phyloP scores from a whole-genome alignment of 148 eudicot genomes.

The Arctostaphylos glauca region DNA sequence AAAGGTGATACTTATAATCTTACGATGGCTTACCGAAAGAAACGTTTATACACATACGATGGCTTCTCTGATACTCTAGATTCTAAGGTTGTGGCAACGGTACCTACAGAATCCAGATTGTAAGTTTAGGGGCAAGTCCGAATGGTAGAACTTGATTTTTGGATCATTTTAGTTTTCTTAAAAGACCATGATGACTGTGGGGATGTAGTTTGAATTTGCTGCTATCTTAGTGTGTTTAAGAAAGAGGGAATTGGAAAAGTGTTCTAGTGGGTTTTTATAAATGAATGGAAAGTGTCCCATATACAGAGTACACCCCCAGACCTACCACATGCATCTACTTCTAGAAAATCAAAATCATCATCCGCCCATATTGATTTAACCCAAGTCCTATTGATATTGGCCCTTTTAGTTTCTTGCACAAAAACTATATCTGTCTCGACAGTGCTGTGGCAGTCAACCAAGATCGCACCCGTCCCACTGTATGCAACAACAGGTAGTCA shows the following conservation, averaged over 20 bases:
- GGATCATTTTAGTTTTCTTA: background rate
- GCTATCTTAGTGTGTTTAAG: background rate
- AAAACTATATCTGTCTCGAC: too few species aligned
- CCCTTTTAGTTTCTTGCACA: too few species aligned
- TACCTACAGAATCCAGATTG: background rate
- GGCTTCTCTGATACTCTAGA: background rate
- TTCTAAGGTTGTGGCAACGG: background rate
- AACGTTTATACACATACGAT: background rate
- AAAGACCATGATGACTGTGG: background rate
- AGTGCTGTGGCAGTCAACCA: background rate
- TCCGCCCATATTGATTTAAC: too few species aligned
- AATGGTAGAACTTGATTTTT: background rate
- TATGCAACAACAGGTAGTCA: constrained; percentile 4
- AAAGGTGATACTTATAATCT: background rate
- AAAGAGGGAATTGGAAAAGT: background rate
- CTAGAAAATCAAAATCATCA: too few species aligned
- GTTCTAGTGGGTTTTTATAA: background rate
- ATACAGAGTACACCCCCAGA: too few species aligned
- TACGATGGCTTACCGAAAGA: too few species aligned
- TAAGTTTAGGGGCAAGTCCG: background rate
- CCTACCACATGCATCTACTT: too few species aligned
- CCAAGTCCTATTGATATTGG: too few species aligned
- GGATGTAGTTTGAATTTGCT: background rate
- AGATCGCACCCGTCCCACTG: background rate
- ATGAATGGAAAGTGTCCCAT: background rate